Percentiles rank a stretch among this genome's conserved stretches.
phyloP scores from a whole-genome alignment of 169 alveolate species.

The Plasmodium berghei region DNA sequence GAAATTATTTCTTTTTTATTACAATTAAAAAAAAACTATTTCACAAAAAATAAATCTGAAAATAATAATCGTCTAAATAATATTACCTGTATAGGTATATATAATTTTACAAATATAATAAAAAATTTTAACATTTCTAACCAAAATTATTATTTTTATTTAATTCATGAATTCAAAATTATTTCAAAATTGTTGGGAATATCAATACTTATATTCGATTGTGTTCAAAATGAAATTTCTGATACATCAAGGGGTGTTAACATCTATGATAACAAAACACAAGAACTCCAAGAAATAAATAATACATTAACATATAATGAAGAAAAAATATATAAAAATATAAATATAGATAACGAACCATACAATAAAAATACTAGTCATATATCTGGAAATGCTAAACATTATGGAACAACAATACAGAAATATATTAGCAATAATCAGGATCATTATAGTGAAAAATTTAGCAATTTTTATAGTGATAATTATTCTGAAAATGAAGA shows the following conservation, averaged over 20 bases:
- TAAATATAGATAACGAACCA: neutral
- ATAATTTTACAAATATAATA: constrained; percentile 35
- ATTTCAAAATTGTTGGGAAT: constrained; percentile 13
- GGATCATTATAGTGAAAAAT: neutral
- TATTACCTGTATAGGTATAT: constrained; percentile 33
- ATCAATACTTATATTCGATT: constrained; percentile 47
- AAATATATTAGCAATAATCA: neutral
- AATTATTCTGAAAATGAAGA: neutral
- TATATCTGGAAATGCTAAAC: neutral
- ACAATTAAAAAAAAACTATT: neutral
- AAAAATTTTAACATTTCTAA: constrained; percentile 17
- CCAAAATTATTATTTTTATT: constrained; percentile 14
- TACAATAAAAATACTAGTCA: neutral
- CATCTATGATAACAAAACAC: neutral
- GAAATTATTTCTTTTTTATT: constrained; percentile 35
- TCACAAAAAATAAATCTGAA: constrained; percentile 11
- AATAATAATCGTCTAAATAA: constrained; percentile 8
- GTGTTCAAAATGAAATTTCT: constrained; percentile 2
- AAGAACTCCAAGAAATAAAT: neutral
- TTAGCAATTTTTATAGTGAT: neutral
- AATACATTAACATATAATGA: neutral
- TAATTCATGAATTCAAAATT: constrained; percentile 33
- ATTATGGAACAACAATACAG: neutral
- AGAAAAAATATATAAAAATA: neutral
- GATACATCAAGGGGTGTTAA: neutral